Evolutionary conservation across 768 basidiomycete species (phyloP), one percentile per base, ranked within the genome.

Genomic region (Porphyrellus cyaneotinctus): DNA sequence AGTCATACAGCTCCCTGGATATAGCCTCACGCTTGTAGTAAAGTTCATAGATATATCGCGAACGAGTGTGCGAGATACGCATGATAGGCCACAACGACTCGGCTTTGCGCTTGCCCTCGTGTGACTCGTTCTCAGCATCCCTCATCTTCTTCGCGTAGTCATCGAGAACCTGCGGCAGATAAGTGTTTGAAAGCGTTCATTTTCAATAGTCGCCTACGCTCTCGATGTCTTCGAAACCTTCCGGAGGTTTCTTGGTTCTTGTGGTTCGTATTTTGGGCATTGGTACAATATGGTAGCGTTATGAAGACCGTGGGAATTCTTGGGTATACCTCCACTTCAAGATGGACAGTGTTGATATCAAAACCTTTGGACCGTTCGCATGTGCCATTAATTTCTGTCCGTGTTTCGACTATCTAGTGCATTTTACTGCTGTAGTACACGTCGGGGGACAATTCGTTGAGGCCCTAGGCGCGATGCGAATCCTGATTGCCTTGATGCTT

Each of bases 121-220:
- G 97, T 2, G 87, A 85, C 74, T 99, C 97, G 65, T 95, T 97
- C 78, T 99, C 97, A 2, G 91, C 97, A 71, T 99, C 97, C 49
- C 97, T 79, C 97, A 99, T 99, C 77, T 97, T 98, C 77, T 93
- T 91, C 39, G 91, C 90, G 69, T 98, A 99, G 73, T 98, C 97
- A 60, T 98, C 97, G 59, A 98, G 87, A 61, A 97, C 87, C 88
- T 95, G 57, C 23, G 22, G 32, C 10, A 22, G 15, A 23, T 67
- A n/a, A 64, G 52, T 47, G 9, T 37, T 31, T 45, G 4, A 35
- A 22, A 32, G 49, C 15, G 30, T 12, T 15, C 11, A 2, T 10
- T 30, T 42, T 13, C 6, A 14, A 18, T 3, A 6, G 15, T 47
- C 26, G 68, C 83, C 20, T 61, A 90, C 90, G 39, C 75, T 72